Conservation (phyloP, 2,329 filamentous ascomycete genomes). For the Cryphonectria japonica region DNA sequence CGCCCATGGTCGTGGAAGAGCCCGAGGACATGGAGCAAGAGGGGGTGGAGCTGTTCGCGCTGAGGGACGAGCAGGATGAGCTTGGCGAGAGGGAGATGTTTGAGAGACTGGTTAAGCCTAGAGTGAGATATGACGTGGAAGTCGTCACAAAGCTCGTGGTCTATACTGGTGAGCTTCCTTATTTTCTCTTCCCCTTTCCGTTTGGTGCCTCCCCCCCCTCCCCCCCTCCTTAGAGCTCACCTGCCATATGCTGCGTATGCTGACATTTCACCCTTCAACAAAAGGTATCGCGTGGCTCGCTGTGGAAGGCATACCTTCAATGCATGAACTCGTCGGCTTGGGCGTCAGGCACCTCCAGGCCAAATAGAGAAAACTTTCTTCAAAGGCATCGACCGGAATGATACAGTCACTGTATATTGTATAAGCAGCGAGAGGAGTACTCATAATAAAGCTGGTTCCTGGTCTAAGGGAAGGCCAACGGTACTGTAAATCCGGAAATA, state of each 20-base stretch:
- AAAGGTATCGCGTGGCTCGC: slow-evolving; percentile 82
- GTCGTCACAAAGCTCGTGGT: slow-evolving; percentile 96
- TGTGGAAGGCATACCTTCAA: slow-evolving; percentile 72
- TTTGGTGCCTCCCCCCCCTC: too few species aligned
- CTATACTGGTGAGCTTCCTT: slow-evolving; percentile 72
- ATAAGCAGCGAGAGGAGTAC: not conserved
- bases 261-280: not conserved
- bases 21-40: slow-evolving; percentile 38
- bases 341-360: slow-evolving; percentile 47
- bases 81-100: slow-evolving; percentile 80
- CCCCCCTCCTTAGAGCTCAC: not conserved
- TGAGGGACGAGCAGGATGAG: slow-evolving; percentile 49
- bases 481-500: not conserved
- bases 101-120: slow-evolving; percentile 77
- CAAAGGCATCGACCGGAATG: not conserved
- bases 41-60: slow-evolving; percentile 33
- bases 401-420: not conserved
- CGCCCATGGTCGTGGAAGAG: slow-evolving; percentile 24
- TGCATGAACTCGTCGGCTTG: slow-evolving; percentile 67
- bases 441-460: not conserved
- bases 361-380: slow-evolving; percentile 1
- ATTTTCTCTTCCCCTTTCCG: not conserved
- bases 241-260: too few species aligned
- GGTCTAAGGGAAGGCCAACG: not conserved
- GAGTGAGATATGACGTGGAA: slow-evolving; percentile 97